Percentiles rank a stretch among this genome's conserved stretches.
phyloP scores from a whole-genome alignment of 148 eudicot species.

The Fagopyrum tataricum region DNA sequence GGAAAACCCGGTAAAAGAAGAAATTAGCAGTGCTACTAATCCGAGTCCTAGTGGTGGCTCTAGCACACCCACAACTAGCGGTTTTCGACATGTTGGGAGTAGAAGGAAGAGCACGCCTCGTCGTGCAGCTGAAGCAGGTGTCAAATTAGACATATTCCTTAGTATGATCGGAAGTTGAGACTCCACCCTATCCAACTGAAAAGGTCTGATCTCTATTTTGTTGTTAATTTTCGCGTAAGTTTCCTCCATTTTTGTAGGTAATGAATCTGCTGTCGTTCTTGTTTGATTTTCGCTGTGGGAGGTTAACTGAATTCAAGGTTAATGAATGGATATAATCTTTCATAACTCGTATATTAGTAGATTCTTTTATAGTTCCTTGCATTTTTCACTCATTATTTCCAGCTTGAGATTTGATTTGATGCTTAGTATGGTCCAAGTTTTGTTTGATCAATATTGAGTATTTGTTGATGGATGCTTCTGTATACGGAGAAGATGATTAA shows the following conservation, averaged over 20 bases:
- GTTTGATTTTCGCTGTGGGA: background rate
- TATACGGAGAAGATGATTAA: background rate
- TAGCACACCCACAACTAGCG: constrained; percentile 31
- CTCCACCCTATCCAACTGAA: constrained; percentile 19
- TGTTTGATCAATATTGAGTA: too few species aligned
- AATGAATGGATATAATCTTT: background rate
- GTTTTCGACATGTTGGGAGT: constrained; percentile 63
- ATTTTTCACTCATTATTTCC: background rate
- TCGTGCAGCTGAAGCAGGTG: constrained; percentile 79
- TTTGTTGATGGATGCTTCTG: background rate
- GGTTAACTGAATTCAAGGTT: background rate
- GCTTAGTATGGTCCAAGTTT: too few species aligned
- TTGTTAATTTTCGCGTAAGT: background rate
- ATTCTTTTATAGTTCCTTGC: background rate
- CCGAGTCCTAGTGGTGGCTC: constrained; percentile 20
- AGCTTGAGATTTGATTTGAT: too few species aligned
- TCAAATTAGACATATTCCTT: constrained; percentile 20
- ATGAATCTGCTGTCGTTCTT: background rate
- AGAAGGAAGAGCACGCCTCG: constrained; percentile 69
- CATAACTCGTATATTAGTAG: background rate
- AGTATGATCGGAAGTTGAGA: background rate
- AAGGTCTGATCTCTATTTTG: background rate
- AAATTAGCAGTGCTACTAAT: constrained; percentile 26
- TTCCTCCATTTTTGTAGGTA: background rate
- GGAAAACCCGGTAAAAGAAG: constrained; percentile 26